These are phyloP conservation scores for Aeminium ludgeri DNA, from an alignment of 495 filamentous ascomycete species.

Conservation along the genomic window DNA sequence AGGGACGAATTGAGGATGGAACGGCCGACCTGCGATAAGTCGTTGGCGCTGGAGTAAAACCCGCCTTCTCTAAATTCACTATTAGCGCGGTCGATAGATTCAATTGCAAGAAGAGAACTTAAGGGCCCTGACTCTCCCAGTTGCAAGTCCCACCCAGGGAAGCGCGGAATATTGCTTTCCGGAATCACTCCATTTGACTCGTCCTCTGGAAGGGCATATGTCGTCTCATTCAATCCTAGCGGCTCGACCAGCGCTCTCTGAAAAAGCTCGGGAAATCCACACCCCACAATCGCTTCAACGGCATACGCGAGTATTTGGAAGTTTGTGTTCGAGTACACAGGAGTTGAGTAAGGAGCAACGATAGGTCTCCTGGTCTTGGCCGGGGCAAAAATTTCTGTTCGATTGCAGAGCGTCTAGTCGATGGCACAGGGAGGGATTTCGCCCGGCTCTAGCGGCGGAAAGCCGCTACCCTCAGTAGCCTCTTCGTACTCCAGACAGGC, in stretches of 20 bases:
- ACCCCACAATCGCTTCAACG: too few relatives aligned
- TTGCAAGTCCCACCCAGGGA: slow-evolving; percentile 8
- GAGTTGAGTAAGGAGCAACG: slow-evolving; percentile 28
- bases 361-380: slow-evolving; percentile 31
- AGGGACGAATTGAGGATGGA: slow-evolving; percentile 12
- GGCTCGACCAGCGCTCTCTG: too few relatives aligned
- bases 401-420: slow-evolving; percentile 2
- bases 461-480: not conserved
- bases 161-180: slow-evolving; percentile 2
- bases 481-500: too few relatives aligned
- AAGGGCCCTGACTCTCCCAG: not conserved
- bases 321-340: not conserved
- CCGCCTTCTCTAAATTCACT: slow-evolving; percentile 6
- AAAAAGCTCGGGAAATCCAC: too few relatives aligned
- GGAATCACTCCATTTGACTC: slow-evolving; percentile 9
- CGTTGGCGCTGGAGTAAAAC: slow-evolving; percentile 12
- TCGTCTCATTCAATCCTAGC: not conserved
- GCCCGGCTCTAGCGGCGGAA: not conserved
- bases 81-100: not conserved
- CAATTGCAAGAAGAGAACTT: not conserved
- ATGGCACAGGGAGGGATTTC: not conserved
- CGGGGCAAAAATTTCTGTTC: slow-evolving; percentile 36
- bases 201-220: not conserved
- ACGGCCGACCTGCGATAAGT: slow-evolving; percentile 10
- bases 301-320: too few relatives aligned